Base-by-base conservation (phyloP, 1,139 yeast genomes). In the Geotrichum phurueaensis region DNA sequence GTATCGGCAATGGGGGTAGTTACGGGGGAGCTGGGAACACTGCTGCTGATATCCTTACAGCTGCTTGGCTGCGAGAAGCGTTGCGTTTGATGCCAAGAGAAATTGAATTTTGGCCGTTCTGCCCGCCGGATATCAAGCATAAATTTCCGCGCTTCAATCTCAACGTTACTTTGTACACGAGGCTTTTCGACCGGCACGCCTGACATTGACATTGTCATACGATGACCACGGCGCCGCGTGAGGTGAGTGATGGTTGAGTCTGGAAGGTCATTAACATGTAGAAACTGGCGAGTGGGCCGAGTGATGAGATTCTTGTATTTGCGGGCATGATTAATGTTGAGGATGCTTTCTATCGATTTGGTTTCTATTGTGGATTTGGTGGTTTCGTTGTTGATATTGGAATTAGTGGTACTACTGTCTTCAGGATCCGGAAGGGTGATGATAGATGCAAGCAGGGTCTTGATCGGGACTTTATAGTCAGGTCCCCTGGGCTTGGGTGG, bases 231-330 rank as follows among this genome's bases (percentile, higher is more conserved):
- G 47, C 47, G 47, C 47, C 47, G 47, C 47, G 47, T 15, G 20
- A 39, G 48, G 22, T 47, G 51, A n/a, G n/a, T 20, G 13, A 47
- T 64, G 18, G 67, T 52, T 1, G 69, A 64, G 43, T 68, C 70
- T 4, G 70, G 71, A 27, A 64, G 62, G 27, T 63, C 56, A 15
- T 65, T 68, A 1, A 63, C 59, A 18, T 59, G 62, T 23, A 66
- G 59, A 54, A 71, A 71, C 55, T 70, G 73, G 2, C 74, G 65
- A 5, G 68, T 68, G 2, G 73, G 71, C n/a, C 71, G 65, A 3
- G 65, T 62, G n/a, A 72, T 54, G 54, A 64, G 65, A 59, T 66
- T 69, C 62, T 59, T 65, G 20, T 66, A 64, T 53, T 67, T 67
- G 18, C 73, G 66, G 12, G 71, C 65, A 15, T 62, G 62, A 2